Evolutionary conservation across 1,284 basidiomycete genomes (phyloP).

Genomic region (Heliocybe sulcata): DNA sequence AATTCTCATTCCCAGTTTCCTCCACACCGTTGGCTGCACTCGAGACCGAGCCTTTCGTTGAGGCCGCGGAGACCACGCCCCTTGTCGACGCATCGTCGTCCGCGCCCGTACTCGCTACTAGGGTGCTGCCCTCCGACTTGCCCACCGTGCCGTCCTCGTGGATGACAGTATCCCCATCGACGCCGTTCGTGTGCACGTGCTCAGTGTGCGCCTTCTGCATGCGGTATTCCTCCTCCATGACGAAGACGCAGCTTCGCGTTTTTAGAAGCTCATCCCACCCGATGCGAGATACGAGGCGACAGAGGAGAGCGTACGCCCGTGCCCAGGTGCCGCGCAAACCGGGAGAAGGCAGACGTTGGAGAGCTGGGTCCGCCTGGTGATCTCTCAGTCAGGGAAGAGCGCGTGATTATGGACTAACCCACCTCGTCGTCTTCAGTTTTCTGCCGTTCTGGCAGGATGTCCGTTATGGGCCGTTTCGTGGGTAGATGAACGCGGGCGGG

Average conservation of each 20-base stretch:
- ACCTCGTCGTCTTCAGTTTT: conserved; percentile 86
- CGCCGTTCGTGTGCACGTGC: conserved; percentile 17
- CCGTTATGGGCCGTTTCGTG: conserved; percentile 78
- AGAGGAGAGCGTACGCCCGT: conserved; percentile 87
- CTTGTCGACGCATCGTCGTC: conserved; percentile 76
- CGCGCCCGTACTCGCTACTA: conserved; percentile 17
- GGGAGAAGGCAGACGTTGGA: conserved; percentile 90
- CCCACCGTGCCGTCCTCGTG: conserved; percentile 49
- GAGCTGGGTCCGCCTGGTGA: conserved; percentile 79
- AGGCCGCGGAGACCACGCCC: conserved; percentile 34
- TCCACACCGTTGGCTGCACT: conserved; percentile 15
- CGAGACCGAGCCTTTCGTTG: conserved; percentile 24
- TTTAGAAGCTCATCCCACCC: conserved; percentile 99
- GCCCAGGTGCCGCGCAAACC: conserved; percentile 94
- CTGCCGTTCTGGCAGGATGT: conserved; percentile 65
- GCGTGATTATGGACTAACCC: conserved; percentile 6
- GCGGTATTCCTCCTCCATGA: conserved; percentile 99
- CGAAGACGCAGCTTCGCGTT: conserved; percentile 91
- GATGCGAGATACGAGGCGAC: conserved; percentile 85
- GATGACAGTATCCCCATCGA: conserved; percentile 26
- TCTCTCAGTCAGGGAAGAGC: conserved; percentile 2
- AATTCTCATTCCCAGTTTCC: conserved; percentile 15
- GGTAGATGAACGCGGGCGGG: conserved; percentile 85
- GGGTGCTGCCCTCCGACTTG: conserved; percentile 14
- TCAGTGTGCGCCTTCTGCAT: conserved; percentile 74